Evolutionary conservation across 345 rosid species (phyloP).

Genomic region (Acer yangbiense): DNA sequence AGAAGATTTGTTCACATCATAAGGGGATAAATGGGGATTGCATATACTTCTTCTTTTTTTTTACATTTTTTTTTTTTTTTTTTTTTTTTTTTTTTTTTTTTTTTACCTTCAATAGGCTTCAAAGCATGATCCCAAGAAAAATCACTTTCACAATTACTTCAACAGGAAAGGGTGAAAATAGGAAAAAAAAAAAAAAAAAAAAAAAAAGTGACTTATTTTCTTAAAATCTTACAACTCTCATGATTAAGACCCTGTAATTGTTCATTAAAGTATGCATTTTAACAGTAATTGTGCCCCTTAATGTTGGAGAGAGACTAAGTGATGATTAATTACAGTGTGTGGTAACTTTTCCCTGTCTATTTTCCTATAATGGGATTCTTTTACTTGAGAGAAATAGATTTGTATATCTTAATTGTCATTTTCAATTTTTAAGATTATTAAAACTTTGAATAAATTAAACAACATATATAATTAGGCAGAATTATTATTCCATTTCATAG

Average conservation of each 20-base stretch:
- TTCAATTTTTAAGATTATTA: conserved; percentile 14
- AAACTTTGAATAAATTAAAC: background rate
- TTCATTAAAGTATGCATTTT: background rate
- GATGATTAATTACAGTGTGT: background rate
- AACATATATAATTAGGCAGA: background rate
- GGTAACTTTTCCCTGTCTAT: conserved; percentile 13
- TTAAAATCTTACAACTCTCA: background rate
- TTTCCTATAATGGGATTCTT: conserved; percentile 10
- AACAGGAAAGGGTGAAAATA: background rate
- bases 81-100: too few relatives aligned
- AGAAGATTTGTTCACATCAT: background rate
- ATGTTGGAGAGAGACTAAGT: background rate
- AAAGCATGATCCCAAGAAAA: background rate
- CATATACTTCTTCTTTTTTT: background rate
- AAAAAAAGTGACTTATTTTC: background rate
- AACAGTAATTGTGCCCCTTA: background rate
- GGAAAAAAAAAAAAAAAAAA: background rate
- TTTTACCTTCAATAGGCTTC: background rate
- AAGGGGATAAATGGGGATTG: background rate
- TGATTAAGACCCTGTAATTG: background rate
- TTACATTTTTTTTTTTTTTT: too few relatives aligned
- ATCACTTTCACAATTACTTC: background rate
- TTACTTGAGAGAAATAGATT: background rate
- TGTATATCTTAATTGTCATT: conserved; percentile 2
- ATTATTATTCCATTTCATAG: background rate